These are phyloP conservation scores for Pythium coloratum DNA, from an alignment of 352 stramenopile species.

Conservation along the genomic window DNA sequence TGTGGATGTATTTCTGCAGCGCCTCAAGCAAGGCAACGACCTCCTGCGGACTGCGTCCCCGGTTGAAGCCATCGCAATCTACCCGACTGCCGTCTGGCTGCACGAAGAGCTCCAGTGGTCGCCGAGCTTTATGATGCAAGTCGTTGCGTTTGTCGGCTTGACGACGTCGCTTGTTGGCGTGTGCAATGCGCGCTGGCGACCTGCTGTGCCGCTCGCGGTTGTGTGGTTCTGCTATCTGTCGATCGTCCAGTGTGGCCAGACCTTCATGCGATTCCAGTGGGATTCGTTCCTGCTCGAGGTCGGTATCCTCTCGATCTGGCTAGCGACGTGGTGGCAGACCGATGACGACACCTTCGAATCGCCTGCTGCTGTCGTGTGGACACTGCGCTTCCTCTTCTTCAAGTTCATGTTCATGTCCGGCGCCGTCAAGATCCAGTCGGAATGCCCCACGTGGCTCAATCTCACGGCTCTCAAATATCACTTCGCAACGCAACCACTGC, in stretches of 20 bases:
- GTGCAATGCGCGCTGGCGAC: slow-evolving; percentile 32
- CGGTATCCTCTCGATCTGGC: slow-evolving; percentile 62
- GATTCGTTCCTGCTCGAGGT: slow-evolving; percentile 91
- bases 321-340: slow-evolving; percentile 42
- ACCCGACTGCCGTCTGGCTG: slow-evolving; percentile 62
- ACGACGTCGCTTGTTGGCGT: slow-evolving; percentile 35
- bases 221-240: slow-evolving; percentile 78
- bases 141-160: slow-evolving; percentile 40
- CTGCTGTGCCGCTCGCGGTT: slow-evolving; percentile 32
- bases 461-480: slow-evolving; percentile 92
- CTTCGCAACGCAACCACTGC: slow-evolving; percentile 87
- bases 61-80: slow-evolving; percentile 28
- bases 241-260: slow-evolving; percentile 71
- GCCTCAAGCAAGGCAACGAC: slow-evolving; percentile 30
- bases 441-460: slow-evolving; percentile 88
- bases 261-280: slow-evolving; percentile 93
- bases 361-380: slow-evolving; percentile 42
- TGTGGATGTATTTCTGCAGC: slow-evolving; percentile 49
- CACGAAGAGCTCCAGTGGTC: slow-evolving; percentile 44
- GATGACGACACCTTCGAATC: slow-evolving; percentile 32
- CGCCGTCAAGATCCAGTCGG: slow-evolving; percentile 89
- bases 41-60: slow-evolving; percentile 16
- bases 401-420: slow-evolving; percentile 95
- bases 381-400: slow-evolving; percentile 89
- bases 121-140: slow-evolving; percentile 51